phyloP scores from a whole-genome alignment of 805 yeast species.

The Citeromyces matritensis region DNA sequence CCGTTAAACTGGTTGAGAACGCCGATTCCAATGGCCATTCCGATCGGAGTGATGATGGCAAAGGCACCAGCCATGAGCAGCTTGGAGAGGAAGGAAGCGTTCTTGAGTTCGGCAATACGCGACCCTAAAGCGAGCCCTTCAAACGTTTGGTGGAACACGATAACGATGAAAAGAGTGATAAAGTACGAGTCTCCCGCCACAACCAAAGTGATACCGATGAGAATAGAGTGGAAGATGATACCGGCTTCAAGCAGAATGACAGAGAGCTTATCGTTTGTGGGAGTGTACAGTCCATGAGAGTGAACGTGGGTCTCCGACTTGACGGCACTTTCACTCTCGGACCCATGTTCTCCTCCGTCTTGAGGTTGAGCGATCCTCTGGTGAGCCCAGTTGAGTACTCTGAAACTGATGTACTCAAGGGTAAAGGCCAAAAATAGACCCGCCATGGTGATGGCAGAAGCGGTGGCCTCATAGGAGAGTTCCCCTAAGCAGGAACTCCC shows the following conservation, averaged over 20 bases:
- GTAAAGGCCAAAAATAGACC: constrained; percentile 22
- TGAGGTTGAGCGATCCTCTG: constrained; percentile 6
- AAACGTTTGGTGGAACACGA: constrained; percentile 63
- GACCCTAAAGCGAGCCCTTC: constrained; percentile 74
- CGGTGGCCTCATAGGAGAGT: constrained; percentile 16
- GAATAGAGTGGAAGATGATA: constrained; percentile 58
- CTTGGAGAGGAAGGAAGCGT: background rate
- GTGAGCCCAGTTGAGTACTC: constrained; percentile 2
- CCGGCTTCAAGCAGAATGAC: constrained; percentile 57
- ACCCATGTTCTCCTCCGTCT: constrained; percentile 1
- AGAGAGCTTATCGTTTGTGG: constrained; percentile 18
- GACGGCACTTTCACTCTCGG: constrained; percentile 1
- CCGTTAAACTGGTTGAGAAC: background rate
- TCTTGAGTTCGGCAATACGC: constrained; percentile 14
- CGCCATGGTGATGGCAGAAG: constrained; percentile 23
- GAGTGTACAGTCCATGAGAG: background rate
- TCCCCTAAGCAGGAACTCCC: constrained; percentile 39
- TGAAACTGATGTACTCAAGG: constrained; percentile 11
- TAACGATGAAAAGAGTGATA: constrained; percentile 43
- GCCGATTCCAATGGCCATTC: background rate
- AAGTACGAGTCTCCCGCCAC: constrained; percentile 39
- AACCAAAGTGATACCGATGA: constrained; percentile 57
- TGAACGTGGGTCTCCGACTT: background rate
- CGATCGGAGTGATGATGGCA: background rate
- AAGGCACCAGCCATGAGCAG: background rate